Base-by-base conservation (phyloP, 2,329 filamentous ascomycete genomes). In the Tolypocladium album region DNA sequence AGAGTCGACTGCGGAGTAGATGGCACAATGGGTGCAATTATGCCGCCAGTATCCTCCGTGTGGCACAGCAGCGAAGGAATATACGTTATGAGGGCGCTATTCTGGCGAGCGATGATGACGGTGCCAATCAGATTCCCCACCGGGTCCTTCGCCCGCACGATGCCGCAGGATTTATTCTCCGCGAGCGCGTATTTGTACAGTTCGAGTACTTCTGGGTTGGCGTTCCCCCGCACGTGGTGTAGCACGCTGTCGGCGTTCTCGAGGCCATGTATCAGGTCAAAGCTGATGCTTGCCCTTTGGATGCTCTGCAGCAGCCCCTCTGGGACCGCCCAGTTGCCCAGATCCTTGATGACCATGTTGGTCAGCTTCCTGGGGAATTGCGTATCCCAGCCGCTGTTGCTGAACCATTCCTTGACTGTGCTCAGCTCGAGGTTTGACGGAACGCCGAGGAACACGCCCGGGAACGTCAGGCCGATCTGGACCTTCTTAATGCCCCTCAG, bases 321-420 rank as follows among this genome's bases (percentile, higher is more conserved):
- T 0, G 91, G 90, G 8, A 89, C 85, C 7, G 79, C 76, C 91
- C 91, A 96, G 15, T 79, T 81, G 31, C 79, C 73, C n/a, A 95
- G 76, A 65, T 91, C 88, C 42, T 83, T 82, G 56, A 94, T 87
- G 3, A 86, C 76, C 80, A 95, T 87, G 70, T 88, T 92, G 67
- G 78, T 79, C 24, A 85, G 67, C 17, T 80, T 77, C 13, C 79
- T 77, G 3, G 82, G 81, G 61, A 83, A 84, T 55, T 82, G 78
- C 0, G 79, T 88, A 67, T 95, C 92, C 92, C 92, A 97, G 17
- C 93, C 92, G 55, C 92, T 82, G 64, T 88, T 90, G n/a, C 87
- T 84, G 71, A 97, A 96, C 92, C 92, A 97, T 53, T 89, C 85
- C 64, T 81, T 83, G 45, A 79, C 71, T 22, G 75, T 75, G 56